Evolutionary conservation across 768 basidiomycete genomes (phyloP), one percentile per base, ranked within the genome.

Genomic region (Kondoa subrosea): DNA sequence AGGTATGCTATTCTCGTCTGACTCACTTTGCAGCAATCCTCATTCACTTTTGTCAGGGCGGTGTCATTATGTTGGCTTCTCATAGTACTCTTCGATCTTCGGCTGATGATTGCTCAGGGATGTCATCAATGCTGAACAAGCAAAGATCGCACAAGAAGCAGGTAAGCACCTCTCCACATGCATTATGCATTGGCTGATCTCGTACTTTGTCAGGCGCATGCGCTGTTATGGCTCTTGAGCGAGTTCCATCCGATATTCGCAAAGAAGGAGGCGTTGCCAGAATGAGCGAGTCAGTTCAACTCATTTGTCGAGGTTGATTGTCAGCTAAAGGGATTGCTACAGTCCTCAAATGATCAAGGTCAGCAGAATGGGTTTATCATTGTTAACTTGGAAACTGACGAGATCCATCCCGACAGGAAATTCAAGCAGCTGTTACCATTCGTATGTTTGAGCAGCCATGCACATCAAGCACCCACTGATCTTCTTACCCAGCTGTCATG

Each of bases 141-240:
- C 93, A 68, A 87, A 88, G 70, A 91, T 96, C 73, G 93, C 93
- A 58, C 93, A 97, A 76, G 90, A 91, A 76, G 93, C 93, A 8
- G 93, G 40, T 50, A 50, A 21, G 40, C 40, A 8, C 21, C 21
- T 50, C 12, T 21, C 21, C 40, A 50, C 21, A 21, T 8, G 8
- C 40, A 8, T 50, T 8, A 50, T 50, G 12, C 12, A 50, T 8
- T 50, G 40, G 21, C 40, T 21, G 40, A 50, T 50, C 40, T 50
- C n/a, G n/a, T n/a, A n/a, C n/a, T n/a, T n/a, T n/a, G n/a, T n/a
- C n/a, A 50, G 40, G 93, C 59, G 93, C 93, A 4, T 91, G 89
- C 76, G 93, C 93, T 68, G 93, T 99, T 70, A 97, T 99, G 93
- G 78, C 34, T 32, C 34, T 68, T 4, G 67, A 68, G 40, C 30